phyloP scores from a whole-genome alignment of 805 yeast species.

The Hanseniaspora lachancei region DNA sequence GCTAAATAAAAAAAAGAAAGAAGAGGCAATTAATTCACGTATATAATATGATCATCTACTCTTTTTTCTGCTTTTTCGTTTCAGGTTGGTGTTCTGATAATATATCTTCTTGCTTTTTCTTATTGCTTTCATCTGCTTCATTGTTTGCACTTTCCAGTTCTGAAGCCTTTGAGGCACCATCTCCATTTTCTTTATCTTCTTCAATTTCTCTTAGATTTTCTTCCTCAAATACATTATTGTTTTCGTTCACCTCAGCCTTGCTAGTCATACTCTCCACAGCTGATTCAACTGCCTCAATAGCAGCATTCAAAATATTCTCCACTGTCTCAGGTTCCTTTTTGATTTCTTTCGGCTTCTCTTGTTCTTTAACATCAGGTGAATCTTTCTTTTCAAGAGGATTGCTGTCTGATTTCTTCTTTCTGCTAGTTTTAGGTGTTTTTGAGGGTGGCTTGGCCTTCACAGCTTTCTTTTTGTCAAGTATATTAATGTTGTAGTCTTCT shows the following conservation, averaged over 20 bases:
- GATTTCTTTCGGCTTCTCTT: not conserved
- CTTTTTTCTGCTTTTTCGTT: not conserved
- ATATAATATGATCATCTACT: not conserved
- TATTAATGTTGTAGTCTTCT: not conserved
- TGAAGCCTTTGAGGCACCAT: not conserved
- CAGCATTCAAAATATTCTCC: constrained; percentile 5
- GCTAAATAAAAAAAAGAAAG: too few species aligned
- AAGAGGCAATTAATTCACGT: too few species aligned
- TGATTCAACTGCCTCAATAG: constrained; percentile 3
- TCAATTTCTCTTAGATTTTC: constrained; percentile 22
- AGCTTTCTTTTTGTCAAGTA: not conserved
- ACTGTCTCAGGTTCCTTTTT: constrained; percentile 1
- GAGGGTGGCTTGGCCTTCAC: not conserved
- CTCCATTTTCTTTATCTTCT: constrained; percentile 8
- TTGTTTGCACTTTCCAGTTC: not conserved
- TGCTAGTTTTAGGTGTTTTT: not conserved
- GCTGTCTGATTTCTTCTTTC: not conserved
- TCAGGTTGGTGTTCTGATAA: not conserved
- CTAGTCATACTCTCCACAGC: not conserved
- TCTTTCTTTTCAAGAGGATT: not conserved
- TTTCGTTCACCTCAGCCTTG: not conserved
- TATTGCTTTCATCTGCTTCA: not conserved
- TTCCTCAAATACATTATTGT: constrained; percentile 19
- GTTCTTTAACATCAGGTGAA: not conserved
- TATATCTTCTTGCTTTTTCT: not conserved